Base-by-base conservation (phyloP, 2,329 filamentous ascomycete species). In the Bipolaris gigantea region DNA sequence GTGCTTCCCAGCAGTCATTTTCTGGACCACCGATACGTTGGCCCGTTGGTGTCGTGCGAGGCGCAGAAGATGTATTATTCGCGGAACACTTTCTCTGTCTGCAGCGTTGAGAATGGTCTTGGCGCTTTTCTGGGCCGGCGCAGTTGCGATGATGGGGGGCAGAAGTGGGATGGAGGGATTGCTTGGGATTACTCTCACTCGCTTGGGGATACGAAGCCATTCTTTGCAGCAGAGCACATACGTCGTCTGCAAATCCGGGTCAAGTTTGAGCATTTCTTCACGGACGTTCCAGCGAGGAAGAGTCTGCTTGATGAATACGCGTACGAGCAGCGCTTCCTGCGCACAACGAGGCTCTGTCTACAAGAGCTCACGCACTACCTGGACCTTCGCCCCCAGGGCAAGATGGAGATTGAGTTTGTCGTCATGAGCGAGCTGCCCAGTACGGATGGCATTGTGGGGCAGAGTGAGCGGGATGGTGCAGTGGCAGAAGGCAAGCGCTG, bases 1-100 rank as follows among this genome's bases (percentile, higher is more conserved):
- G 11, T 63, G 25, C 44, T 67, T 48, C 64, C 65, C 7, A 44
- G 50, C 15, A 64, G 52, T 19, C 57, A 63, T 43, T 53, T 65
- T 11, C 58, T 69, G n/a, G 51, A 62, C 27, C 48, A 60, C 10
- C 50, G 47, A 35, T 69, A 67, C 25, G 49, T 68, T 43, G 57
- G 63, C 4, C 11, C 45, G 11, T 13, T 41, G 3, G 23, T 63
- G 18, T 57, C 53, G 6, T 19, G 27, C 9, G 65, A 69, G 47
- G 45, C 48, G 5, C 55, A 63, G 18, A 51, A 61, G 19, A 34
- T 35, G 15, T 69, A 69, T 19, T 67, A 65, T 25, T 16, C 42
- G 9, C 53, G 46, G 9, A 69, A 69, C 27, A 62, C 50, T 1
- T 68, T 69, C 27, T 66, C 66, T 1, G 41, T 68, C 0, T 69